A percentile compares a stretch with the other conserved stretches of the same genome.
Evolutionary conservation across 2,329 filamentous ascomycete genomes (phyloP).

Genomic region (Aspergillus fumigatus): DNA sequence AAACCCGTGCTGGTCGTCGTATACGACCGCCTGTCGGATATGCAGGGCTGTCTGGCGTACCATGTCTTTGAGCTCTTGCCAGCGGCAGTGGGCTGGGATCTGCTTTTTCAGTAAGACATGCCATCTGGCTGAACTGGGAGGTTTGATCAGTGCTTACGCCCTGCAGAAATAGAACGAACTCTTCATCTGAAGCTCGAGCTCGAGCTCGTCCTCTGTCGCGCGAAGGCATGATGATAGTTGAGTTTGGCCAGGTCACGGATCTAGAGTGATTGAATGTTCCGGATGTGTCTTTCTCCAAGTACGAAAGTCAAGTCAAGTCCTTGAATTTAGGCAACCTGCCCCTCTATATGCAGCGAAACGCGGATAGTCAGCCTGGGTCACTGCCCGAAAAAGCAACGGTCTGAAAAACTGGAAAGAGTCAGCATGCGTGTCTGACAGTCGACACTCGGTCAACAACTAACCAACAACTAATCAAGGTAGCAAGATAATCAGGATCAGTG

Average conservation of each 20-base stretch:
- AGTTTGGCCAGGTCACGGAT: background rate
- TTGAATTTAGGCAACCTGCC: background rate
- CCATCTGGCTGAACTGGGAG: background rate
- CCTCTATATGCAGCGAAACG: background rate
- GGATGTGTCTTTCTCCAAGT: background rate
- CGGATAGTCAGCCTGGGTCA: background rate
- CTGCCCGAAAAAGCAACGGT: background rate
- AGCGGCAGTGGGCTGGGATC: slow-evolving; percentile 42
- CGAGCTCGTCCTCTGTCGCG: slow-evolving; percentile 31
- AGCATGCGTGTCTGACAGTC: background rate
- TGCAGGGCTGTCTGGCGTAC: slow-evolving; percentile 42
- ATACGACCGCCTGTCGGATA: slow-evolving; percentile 42
- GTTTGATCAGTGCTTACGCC: slow-evolving; percentile 29
- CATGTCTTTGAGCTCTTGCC: slow-evolving; percentile 44
- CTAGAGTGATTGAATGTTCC: background rate
- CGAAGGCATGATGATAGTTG: slow-evolving; percentile 25
- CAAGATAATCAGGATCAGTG: background rate
- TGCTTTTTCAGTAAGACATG: slow-evolving; percentile 17
- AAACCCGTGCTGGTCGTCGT: slow-evolving; percentile 40
- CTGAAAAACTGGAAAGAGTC: background rate
- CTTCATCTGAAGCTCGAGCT: slow-evolving; percentile 35
- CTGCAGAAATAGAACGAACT: slow-evolving; percentile 43
- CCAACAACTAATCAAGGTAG: too few species aligned
- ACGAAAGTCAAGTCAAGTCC: background rate
- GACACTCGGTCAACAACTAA: background rate